phyloP scores from a whole-genome alignment of 345 rosid genomes.

The Nephelium lappaceum region DNA sequence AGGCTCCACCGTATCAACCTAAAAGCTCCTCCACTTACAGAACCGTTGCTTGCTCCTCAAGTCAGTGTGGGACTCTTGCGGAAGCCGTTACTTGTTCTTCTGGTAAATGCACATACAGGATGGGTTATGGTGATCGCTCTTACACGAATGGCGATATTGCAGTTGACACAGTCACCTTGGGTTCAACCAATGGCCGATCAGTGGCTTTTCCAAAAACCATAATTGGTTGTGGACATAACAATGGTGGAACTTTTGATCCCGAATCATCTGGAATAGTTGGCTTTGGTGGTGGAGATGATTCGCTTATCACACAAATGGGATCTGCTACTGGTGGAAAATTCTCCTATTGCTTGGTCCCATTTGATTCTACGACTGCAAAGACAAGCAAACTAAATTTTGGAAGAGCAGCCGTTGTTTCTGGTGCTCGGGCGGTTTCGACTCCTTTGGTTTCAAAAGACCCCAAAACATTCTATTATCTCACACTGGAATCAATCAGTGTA shows the following conservation, averaged over 20 bases:
- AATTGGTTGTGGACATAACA: slow-evolving; percentile 58
- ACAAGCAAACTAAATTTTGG: slow-evolving; percentile 61
- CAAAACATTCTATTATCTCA: slow-evolving; percentile 43
- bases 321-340: too few species aligned
- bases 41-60: slow-evolving; percentile 33
- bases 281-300: slow-evolving; percentile 50
- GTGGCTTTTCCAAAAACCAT: slow-evolving; percentile 33
- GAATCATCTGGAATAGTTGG: slow-evolving; percentile 58
- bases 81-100: slow-evolving; percentile 11
- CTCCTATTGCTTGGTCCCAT: slow-evolving; percentile 47
- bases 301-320: slow-evolving; percentile 44
- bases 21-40: too few species aligned
- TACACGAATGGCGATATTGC: too few species aligned
- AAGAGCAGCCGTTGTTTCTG: slow-evolving; percentile 43
- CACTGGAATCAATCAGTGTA: slow-evolving; percentile 49
- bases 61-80: slow-evolving; percentile 18
- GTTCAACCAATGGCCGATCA: neutral
- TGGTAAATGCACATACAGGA: too few species aligned
- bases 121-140: too few species aligned
- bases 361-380: slow-evolving; percentile 9
- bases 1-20: too few species aligned
- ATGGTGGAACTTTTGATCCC: slow-evolving; percentile 41
- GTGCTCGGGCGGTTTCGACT: slow-evolving; percentile 41
- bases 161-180: too few species aligned
- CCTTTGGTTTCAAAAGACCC: slow-evolving; percentile 43